These are phyloP conservation scores for Rusavskia elegans DNA, from an alignment of 495 filamentous ascomycete genomes.

Conservation along the genomic window DNA sequence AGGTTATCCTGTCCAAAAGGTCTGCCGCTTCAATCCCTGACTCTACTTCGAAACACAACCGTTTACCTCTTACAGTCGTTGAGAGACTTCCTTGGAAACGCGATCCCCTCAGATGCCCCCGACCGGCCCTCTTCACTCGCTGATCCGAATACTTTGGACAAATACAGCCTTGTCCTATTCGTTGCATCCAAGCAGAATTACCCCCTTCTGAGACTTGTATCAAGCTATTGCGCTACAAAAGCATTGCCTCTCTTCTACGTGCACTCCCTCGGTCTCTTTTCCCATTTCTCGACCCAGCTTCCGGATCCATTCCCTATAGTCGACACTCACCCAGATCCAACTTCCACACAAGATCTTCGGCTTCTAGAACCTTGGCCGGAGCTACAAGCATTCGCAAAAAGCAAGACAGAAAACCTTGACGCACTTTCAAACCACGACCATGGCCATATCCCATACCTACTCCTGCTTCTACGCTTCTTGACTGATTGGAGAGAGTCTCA, in stretches of 20 bases:
- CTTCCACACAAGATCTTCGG: constrained; percentile 71
- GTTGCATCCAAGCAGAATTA: constrained; percentile 43
- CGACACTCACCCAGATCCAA: constrained; percentile 87
- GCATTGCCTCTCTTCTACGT: constrained; percentile 66
- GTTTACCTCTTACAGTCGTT: constrained; percentile 17
- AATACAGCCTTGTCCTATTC: constrained; percentile 61
- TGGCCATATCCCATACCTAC: constrained; percentile 81
- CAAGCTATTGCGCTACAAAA: constrained; percentile 38
- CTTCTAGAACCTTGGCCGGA: constrained; percentile 80
- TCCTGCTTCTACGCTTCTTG: constrained; percentile 73
- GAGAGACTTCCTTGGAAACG: constrained; percentile 18
- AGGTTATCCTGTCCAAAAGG: constrained; percentile 41
- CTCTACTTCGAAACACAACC: not conserved
- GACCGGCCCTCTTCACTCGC: too few species aligned
- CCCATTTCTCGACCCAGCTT: constrained; percentile 62
- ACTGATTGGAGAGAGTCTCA: constrained; percentile 67
- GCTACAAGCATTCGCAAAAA: constrained; percentile 44
- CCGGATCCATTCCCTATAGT: constrained; percentile 78
- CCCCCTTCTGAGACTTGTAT: constrained; percentile 36
- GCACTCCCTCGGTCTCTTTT: constrained; percentile 79
- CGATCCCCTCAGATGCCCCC: too few species aligned
- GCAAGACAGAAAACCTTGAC: constrained; percentile 51
- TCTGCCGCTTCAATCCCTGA: constrained; percentile 16
- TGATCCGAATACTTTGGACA: constrained; percentile 29
- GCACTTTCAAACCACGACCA: constrained; percentile 67